Evolutionary conservation across 2,329 filamentous ascomycete species (phyloP), one percentile per base, ranked within the genome.

Genomic region (Botrytis squamosa): DNA sequence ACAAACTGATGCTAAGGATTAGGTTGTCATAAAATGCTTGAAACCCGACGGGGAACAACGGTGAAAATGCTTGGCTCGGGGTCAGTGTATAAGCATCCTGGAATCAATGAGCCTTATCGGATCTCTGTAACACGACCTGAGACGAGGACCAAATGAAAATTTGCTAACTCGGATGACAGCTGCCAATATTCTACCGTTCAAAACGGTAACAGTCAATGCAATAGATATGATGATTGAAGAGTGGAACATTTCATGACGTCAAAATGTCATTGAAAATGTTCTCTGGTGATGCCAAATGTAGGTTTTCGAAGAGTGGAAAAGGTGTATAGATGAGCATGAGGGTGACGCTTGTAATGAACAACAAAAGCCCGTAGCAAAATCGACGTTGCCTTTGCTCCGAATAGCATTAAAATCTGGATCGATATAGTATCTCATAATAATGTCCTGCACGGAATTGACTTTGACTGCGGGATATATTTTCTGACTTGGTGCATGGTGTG

Each of bases 41-140:
- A 63, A 14, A 46, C 46, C 33, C 16, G 10, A 36, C 5, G 10
- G 42, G 40, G 42, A 65, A 49, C 42, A 65, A 36, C n/a, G 42
- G 20, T 46, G 29, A 49, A 36, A 18, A 49, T 8, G 18, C 42
- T 64, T 16, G 18, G n/a, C 9, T 46, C 42, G 18, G 62, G 40
- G 9, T 46, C n/a, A 33, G 8, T 44, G 62, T 49, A 25, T 36
- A 33, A 29, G 62, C 18, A 65, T 65, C 63, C 63, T 25, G 63
- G 42, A 65, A 65, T 36, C 9, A 46, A 29, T 36, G 42, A 44
- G 29, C 29, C 29, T 49, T 25, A 66, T 66, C 42, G 33, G 42
- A 66, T 49, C 42, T 49, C 42, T 66, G 63, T 16, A 66, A 66
- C 63, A 66, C 29, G 10, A 46, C 29, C 42, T 66, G 63, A 36